These are phyloP conservation scores for Tetradesmus lagerheimii DNA, from an alignment of 139 green algal genomes.

Conservation along the genomic window DNA sequence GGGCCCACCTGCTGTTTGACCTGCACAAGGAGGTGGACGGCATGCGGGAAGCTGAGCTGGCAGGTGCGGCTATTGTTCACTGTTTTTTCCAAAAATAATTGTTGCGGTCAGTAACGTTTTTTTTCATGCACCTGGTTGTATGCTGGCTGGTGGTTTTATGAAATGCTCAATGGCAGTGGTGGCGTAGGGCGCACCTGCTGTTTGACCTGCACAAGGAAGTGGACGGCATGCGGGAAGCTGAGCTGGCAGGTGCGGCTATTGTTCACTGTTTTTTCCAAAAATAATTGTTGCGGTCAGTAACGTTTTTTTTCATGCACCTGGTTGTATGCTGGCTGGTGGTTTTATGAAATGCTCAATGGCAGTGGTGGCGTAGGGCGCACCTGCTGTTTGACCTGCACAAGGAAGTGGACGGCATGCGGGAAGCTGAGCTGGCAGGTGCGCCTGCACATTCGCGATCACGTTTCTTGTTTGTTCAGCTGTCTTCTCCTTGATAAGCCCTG, in stretches of 20 bases:
- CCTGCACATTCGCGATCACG: too few relatives aligned
- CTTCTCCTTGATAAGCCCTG: background rate
- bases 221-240: slow-evolving; percentile 94
- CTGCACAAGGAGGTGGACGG: slow-evolving; percentile 99
- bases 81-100: background rate
- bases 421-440: slow-evolving; percentile 76
- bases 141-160: too few relatives aligned
- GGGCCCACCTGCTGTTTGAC: slow-evolving; percentile 98
- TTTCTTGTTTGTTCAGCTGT: background rate
- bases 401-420: slow-evolving; percentile 95
- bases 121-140: too few relatives aligned
- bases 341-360: too few relatives aligned
- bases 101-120: too few relatives aligned
- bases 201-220: slow-evolving; percentile 99
- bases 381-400: slow-evolving; percentile 99
- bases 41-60: slow-evolving; percentile 87
- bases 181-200: slow-evolving; percentile 94
- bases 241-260: slow-evolving; percentile 53
- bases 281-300: too few relatives aligned
- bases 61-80: background rate
- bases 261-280: background rate
- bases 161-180: slow-evolving; percentile 79
- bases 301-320: too few relatives aligned
- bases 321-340: too few relatives aligned
- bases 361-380: slow-evolving; percentile 91